A percentile compares a stretch with the other conserved stretches of the same genome.
phyloP scores from a whole-genome alignment of 2,329 filamentous ascomycete species.

The Didymella pomorum region DNA sequence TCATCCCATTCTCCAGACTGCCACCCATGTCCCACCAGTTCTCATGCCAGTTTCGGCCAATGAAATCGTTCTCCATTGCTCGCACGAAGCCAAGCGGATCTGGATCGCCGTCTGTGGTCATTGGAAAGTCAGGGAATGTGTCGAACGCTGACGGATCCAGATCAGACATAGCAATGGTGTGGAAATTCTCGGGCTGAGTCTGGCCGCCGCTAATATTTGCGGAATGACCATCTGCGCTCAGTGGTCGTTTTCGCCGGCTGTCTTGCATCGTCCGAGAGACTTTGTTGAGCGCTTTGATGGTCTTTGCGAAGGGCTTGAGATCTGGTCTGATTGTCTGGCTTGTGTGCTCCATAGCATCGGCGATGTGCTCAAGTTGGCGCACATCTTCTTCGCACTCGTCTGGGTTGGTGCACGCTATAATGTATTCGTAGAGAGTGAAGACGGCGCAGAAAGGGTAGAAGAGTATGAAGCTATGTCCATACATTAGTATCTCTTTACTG shows the following conservation, averaged over 20 bases:
- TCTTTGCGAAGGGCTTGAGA: conserved; percentile 21
- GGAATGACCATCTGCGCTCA: background rate
- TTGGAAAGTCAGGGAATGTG: conserved; percentile 28
- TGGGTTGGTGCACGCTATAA: background rate
- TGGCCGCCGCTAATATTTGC: background rate
- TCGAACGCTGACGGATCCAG: conserved; percentile 30
- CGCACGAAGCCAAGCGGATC: conserved; percentile 38
- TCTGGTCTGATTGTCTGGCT: background rate
- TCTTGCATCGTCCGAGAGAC: conserved; percentile 40
- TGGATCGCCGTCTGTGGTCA: conserved; percentile 29
- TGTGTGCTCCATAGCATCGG: background rate
- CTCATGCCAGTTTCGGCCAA: conserved; percentile 40
- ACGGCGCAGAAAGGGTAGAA: background rate
- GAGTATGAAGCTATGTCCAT: background rate
- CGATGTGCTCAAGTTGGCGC: background rate
- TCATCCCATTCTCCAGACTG: background rate
- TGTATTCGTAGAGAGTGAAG: background rate
- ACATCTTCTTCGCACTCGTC: background rate
- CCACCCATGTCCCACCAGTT: conserved; percentile 40
- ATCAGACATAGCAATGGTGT: conserved; percentile 20
- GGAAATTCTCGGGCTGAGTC: background rate
- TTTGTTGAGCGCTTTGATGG: conserved; percentile 41
- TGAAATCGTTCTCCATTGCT: conserved; percentile 42
- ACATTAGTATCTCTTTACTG: background rate
- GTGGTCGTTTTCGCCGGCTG: conserved; percentile 14